Base-by-base conservation (phyloP, 495 filamentous ascomycete species). In the Aspergillus diversus region DNA sequence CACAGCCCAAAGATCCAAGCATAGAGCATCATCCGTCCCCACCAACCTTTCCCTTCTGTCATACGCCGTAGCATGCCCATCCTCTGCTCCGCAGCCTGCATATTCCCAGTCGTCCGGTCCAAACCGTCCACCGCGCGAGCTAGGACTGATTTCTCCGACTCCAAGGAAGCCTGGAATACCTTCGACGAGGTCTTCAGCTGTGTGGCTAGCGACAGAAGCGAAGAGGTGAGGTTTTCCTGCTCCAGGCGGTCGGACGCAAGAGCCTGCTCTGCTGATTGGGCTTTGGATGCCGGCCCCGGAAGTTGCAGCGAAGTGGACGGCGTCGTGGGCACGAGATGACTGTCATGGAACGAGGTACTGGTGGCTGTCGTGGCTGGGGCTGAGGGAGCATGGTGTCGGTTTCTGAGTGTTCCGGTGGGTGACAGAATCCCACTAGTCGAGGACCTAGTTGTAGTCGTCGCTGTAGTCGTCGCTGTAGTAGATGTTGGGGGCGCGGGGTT, bases 11-110 rank as follows among this genome's bases (percentile, higher is more conserved):
- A 88, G 52, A 97, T 93, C 81, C 89, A 89, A 13, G 80, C 88
- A 82, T 96, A 96, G 55, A 97, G 79, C 82, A 91, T 80, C 80
- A 97, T 85, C 56, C 93, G 71, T 16, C 90, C 93, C 90, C 85
- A 93, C 90, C 89, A 94, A 1, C 93, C 93, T 71, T 88, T 86
- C 9, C 92, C 92, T 79, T 96, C 93, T 21, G 86, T 91, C 85
- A 94, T 88, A 31, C 82, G 79, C 65, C 83, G 76, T 67, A 97
- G 70, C 69, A 80, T 79, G 0, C 90, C 89, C 89, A 99, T 95
- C 60, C 86, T 76, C 63, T 82, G 80, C 43, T 86, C 84, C 17
- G 93, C 89, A 0, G 85, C 86, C 47, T 91, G 87, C 81, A 99
- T 90, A 3, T 86, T 88, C 7, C 78, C 71, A 43, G 86, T 83